A percentile compares a stretch with the other conserved stretches of the same genome.
phyloP scores from a whole-genome alignment of 441 rosid genomes.

The Erysimum cheiri region DNA sequence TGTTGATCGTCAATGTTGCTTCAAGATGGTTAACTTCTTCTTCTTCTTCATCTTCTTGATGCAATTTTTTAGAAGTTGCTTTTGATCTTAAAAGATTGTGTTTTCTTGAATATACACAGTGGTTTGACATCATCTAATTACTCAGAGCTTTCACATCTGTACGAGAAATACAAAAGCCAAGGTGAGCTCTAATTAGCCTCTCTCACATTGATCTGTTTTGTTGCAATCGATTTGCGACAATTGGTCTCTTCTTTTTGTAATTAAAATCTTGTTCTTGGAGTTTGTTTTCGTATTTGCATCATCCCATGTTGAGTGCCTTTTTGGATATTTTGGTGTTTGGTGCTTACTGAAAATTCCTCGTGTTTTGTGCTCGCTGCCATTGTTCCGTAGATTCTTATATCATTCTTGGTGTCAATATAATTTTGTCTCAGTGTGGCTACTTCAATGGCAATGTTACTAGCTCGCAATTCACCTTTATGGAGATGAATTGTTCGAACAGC shows the following conservation, averaged over 20 bases:
- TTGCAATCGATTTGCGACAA: not conserved
- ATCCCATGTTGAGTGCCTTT: not conserved
- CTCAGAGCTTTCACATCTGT: constrained; percentile 71
- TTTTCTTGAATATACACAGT: constrained; percentile 43
- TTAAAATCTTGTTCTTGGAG: not conserved
- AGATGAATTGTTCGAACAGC: not conserved
- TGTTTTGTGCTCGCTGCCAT: not conserved
- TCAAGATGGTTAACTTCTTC: constrained; percentile 70
- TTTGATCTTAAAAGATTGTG: constrained; percentile 29
- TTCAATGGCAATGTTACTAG: not conserved
- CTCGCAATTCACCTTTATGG: not conserved
- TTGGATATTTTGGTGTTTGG: not conserved
- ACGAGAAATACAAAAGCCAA: constrained; percentile 73
- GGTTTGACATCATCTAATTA: constrained; percentile 74
- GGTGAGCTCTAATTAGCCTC: constrained; percentile 45
- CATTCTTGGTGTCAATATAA: not conserved
- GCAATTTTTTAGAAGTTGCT: not conserved
- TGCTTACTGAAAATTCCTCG: not conserved
- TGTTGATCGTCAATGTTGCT: constrained; percentile 92
- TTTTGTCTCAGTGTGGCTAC: not conserved
- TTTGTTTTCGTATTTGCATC: not conserved
- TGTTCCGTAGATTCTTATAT: not conserved
- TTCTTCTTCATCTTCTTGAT: not conserved
- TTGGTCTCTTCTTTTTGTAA: not conserved
- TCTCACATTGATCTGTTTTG: not conserved